Evolutionary conservation across 768 basidiomycete species (phyloP).

Genomic region (Trametes villosa): DNA sequence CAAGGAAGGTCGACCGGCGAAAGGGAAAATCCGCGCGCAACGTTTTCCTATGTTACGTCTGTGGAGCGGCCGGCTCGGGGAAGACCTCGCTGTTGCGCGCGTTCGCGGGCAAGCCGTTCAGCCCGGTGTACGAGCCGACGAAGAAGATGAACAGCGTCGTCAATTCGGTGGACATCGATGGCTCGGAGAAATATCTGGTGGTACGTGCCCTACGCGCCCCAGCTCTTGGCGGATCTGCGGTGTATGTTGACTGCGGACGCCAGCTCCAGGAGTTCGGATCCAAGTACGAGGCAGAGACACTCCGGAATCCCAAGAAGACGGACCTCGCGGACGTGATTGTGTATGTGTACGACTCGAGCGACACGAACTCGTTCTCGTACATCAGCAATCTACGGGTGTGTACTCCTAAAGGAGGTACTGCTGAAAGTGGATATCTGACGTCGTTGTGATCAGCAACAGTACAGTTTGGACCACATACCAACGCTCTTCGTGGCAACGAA

Average conservation of each 20-base stretch:
- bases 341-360: constrained; percentile 96
- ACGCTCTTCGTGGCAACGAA: constrained; percentile 99
- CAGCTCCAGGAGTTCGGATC: constrained; percentile 98
- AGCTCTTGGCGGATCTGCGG: not conserved
- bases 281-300: constrained; percentile 88
- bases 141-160: constrained; percentile 91
- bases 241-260: constrained; percentile 3
- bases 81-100: constrained; percentile 87
- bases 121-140: constrained; percentile 81
- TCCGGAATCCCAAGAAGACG: constrained; percentile 88
- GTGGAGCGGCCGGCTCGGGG: constrained; percentile 94
- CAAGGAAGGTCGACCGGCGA: constrained; percentile 82
- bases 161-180: constrained; percentile 92
- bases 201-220: constrained; percentile 53
- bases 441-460: constrained; percentile 79
- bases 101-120: constrained; percentile 85
- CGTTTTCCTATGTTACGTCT: constrained; percentile 92
- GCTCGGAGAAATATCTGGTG: constrained; percentile 94
- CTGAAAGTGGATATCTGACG: constrained; percentile 19
- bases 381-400: constrained; percentile 92
- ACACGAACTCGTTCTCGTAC: constrained; percentile 98
- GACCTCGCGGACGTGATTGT: constrained; percentile 93
- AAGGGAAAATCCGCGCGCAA: constrained; percentile 89
- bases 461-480: constrained; percentile 92
- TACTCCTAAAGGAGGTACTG: constrained; percentile 12